Evolutionary conservation across 495 filamentous ascomycete genomes (phyloP).

Genomic region (Lasiosphaeris hirsuta): DNA sequence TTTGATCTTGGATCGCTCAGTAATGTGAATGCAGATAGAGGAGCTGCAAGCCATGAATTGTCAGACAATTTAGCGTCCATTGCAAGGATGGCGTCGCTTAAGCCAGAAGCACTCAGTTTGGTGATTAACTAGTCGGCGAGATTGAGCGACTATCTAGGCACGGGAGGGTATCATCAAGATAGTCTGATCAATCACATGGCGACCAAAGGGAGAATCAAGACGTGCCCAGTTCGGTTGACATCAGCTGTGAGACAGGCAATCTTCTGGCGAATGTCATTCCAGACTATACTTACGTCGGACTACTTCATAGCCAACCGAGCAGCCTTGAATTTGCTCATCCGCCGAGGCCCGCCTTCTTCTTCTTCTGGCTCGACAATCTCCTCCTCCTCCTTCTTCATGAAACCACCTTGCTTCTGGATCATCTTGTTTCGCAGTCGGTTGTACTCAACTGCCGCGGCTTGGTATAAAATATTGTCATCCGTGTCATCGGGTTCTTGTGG

Average conservation of each 20-base stretch:
- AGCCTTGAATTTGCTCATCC: constrained; percentile 86
- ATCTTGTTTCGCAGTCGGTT: constrained; percentile 73
- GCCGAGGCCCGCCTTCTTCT: constrained; percentile 61
- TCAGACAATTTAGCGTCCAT: constrained; percentile 33
- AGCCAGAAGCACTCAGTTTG: no score
- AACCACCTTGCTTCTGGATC: constrained; percentile 76
- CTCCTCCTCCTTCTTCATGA: constrained; percentile 59
- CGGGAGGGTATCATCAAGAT: background rate
- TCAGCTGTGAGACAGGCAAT: constrained; percentile 16
- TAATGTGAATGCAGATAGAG: constrained; percentile 50
- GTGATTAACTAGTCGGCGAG: background rate
- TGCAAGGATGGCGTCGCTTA: background rate
- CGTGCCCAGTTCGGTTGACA: constrained; percentile 21
- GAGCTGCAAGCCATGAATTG: constrained; percentile 52
- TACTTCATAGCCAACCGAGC: constrained; percentile 59
- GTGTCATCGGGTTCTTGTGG: constrained; percentile 65
- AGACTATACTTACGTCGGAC: constrained; percentile 4
- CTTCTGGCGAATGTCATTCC: background rate
- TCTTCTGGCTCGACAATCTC: constrained; percentile 61
- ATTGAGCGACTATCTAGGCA: background rate
- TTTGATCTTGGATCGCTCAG: constrained; percentile 52
- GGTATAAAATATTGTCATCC: constrained; percentile 66
- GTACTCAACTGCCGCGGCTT: constrained; percentile 78
- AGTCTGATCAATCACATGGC: background rate
- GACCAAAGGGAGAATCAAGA: background rate